Evolutionary conservation across 2,329 filamentous ascomycete genomes (phyloP), one percentile per base, ranked within the genome.

Genomic region (Cordyceps militaris): DNA sequence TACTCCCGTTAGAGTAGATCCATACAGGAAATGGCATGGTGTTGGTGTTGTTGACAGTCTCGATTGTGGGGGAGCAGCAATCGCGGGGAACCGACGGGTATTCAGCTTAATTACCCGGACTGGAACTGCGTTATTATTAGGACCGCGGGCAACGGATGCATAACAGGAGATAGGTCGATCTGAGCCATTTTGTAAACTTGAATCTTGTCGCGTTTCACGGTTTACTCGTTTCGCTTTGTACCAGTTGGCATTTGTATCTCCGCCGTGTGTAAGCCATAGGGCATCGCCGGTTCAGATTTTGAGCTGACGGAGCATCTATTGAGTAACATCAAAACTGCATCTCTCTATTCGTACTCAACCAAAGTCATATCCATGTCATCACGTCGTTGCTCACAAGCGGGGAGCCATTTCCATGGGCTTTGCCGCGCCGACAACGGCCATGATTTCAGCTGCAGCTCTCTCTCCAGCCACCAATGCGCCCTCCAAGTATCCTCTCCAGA

Each of bases 51-150:
- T n/a, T n/a, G n/a, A n/a, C n/a, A n/a, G 19, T 38, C 42, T 55
- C 69, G 67, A 4, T 70, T 66, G 66, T 67, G 69, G 3, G 63
- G 63, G 36, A 60, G 61, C 62, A 14, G 63, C 66, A 40, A n/a
- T 14, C 13, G 28, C 14, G 40, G 51, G 36, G 28, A 54, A 4
- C 38, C 26, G 32, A 47, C 40, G 42, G 50, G 28, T 30, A 24
- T 30, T 34, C 36, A n/a, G 19, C 13, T 24, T 21, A 24, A 38
- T 50, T 36, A 24, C 30, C 14, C 30, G n/a, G 19, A 19, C 19
- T 42, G 6, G n/a, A n/a, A n/a, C n/a, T n/a, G n/a, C n/a, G n/a
- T n/a, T n/a, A n/a, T n/a, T n/a, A n/a, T n/a, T n/a, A n/a, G n/a
- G n/a, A n/a, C n/a, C n/a, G n/a, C n/a, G n/a, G n/a, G n/a, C n/a